Conservation (phyloP, 2,329 filamentous ascomycete species). For the Diaporthe velutina region DNA sequence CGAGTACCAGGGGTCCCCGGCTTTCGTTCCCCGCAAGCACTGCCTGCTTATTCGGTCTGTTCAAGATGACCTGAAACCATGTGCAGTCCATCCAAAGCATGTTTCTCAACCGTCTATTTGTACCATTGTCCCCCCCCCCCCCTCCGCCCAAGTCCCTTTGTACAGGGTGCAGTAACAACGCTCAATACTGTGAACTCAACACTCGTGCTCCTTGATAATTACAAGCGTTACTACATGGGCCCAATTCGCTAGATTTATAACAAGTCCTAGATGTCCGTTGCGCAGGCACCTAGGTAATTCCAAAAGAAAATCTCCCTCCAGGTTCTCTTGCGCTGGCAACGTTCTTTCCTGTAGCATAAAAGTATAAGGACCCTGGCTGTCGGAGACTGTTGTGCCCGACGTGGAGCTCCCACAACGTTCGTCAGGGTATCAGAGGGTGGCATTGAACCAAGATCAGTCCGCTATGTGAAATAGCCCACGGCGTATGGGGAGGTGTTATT, state of each 20-base stretch:
- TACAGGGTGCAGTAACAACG: background rate
- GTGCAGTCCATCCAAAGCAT: background rate
- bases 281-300: no score
- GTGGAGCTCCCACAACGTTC: background rate
- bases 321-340: background rate
- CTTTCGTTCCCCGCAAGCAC: background rate
- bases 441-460: background rate
- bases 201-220: background rate
- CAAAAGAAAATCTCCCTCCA: no score
- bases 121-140: background rate
- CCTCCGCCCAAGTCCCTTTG: background rate
- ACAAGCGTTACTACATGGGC: background rate
- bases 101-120: background rate
- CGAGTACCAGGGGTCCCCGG: background rate
- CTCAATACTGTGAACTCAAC: background rate
- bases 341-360: background rate
- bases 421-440: background rate
- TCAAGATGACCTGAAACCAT: background rate
- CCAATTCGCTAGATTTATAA: no score
- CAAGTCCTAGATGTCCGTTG: no score
- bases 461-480: background rate
- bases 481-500: background rate
- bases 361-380: background rate
- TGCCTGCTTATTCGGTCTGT: background rate
- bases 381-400: background rate